Base-by-base conservation (phyloP, 2,329 filamentous ascomycete genomes). In the Dothideomycetes sp. region DNA sequence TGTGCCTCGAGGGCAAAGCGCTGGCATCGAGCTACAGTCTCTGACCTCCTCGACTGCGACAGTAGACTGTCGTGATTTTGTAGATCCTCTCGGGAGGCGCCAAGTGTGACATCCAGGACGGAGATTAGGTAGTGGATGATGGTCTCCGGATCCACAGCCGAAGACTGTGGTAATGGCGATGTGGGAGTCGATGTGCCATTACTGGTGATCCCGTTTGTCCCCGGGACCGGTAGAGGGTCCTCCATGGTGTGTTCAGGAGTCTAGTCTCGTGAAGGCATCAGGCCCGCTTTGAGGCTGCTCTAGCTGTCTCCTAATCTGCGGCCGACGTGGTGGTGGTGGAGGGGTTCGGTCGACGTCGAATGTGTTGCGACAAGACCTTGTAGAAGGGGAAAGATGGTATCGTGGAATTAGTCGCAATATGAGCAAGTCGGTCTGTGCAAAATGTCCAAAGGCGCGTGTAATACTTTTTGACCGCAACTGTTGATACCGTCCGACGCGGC, bases 1-100 rank as follows among this genome's bases (percentile, higher is more conserved):
- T 94, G 86, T 43, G 82, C 73, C 63, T 98, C 93, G 45, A 79
- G 78, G 43, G 87, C 87, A 63, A 96, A 96, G 53, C 88, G 81
- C 49, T 79, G 78, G 62, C 89, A 95, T 66, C 86, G 77, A 57
- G 87, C 79, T 41, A 94, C 66, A 5, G 91, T 95, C 52, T 96
- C 89, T 39, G 72, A 66, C 50, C 85, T 75, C 50, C 73, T 76
- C 42, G 70, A 63, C 53, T 79, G 71, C 43, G 87, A 86, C 46
- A 98, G 71, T 62, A 98, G 69, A 66, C 85, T 95, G 46, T 84
- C 87, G 12, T 79, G 68, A 47, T 76, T 75, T 59, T 89, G 79
- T 40, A 98, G 76, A 56, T 98, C 89, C 46, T 77, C 70, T 56
- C 78, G 77, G n/a, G 65, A 57, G 19, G 68, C 67, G 32, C 66